Base-by-base conservation (phyloP, 495 filamentous ascomycete genomes). In the Pyrenula massariospora region DNA sequence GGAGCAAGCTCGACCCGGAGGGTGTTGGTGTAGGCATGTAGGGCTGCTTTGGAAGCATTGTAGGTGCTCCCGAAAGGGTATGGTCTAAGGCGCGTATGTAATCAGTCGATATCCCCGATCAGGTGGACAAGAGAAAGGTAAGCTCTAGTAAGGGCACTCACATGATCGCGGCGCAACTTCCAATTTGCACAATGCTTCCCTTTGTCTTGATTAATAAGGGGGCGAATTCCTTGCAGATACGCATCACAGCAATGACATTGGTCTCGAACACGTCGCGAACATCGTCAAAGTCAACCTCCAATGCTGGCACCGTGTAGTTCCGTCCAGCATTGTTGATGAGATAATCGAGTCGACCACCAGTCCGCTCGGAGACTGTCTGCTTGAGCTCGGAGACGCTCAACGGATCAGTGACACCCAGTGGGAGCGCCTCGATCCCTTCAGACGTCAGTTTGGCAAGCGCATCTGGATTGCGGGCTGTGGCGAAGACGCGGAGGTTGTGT, bases 261-360 rank as follows among this genome's bases (percentile, higher is more conserved):
- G 73, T 75, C 54, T 81, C 73, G 58, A 85, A 84, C 0, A 72
- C 75, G 22, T 67, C 53, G 12, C 71, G 73, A 2, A 77, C 71
- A 58, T 84, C 82, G 10, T 66, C 50, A 12, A 78, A 62, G 24
- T 80, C 71, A 21, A 77, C 68, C 50, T 85, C 81, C 61, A 81
- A 70, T 25, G 82, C 82, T 19, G 82, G 82, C 20, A 85, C 73
- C 1, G 80, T 85, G 58, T 83, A 84, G 57, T 84, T 69, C 63
- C 76, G 65, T 53, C 73, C 81, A 60, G 82, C 82, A 71, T 85
- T 85, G 63, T 85, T 85, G 54, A 83, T 73, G 5, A 85, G 68
- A 58, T 77, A 77, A 61, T 84, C 75, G 23, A 85, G 69, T 15
- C 67, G 69, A 23, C 69, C 73, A 3, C 64, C 68, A 0, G 80